phyloP scores from a whole-genome alignment of 2,329 filamentous ascomycete genomes.

The Triangularia verruculosa region DNA sequence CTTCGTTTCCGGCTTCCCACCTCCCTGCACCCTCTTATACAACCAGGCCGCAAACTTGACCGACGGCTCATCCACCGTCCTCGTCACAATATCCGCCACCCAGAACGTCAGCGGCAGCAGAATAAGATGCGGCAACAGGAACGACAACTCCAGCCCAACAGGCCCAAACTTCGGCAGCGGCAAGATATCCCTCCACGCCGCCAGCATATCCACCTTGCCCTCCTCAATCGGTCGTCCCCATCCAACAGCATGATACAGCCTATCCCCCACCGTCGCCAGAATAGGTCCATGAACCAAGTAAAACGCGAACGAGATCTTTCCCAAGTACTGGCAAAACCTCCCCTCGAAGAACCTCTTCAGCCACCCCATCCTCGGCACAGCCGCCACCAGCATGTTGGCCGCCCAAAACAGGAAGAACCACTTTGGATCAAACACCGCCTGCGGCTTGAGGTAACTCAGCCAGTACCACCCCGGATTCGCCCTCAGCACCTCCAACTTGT shows the following conservation, averaged over 20 bases:
- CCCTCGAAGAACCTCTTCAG: constrained; percentile 58
- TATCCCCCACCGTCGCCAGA: constrained; percentile 57
- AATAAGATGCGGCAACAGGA: constrained; percentile 58
- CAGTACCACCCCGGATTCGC: constrained; percentile 59
- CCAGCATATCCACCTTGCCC: constrained; percentile 43
- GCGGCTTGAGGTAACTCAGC: constrained; percentile 59
- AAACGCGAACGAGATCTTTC: constrained; percentile 59
- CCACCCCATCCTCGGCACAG: constrained; percentile 55
- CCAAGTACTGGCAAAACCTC: constrained; percentile 58
- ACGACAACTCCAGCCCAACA: constrained; percentile 58
- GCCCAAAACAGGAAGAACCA: constrained; percentile 68
- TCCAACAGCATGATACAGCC: constrained; percentile 61
- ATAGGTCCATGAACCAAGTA: constrained; percentile 65
- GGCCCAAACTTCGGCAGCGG: constrained; percentile 55
- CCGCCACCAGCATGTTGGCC: constrained; percentile 53
- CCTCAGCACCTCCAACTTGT: constrained; percentile 47
- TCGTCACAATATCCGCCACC: constrained; percentile 55
- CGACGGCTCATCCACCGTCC: constrained; percentile 56
- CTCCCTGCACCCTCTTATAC: constrained; percentile 46
- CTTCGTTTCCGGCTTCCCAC: constrained; percentile 20
- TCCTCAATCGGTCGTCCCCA: constrained; percentile 42
- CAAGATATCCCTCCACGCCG: constrained; percentile 55
- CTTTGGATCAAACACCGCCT: constrained; percentile 63
- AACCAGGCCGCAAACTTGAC: constrained; percentile 56
- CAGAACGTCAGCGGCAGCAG: constrained; percentile 58